A percentile compares a stretch with the other conserved stretches of the same genome.
Evolutionary conservation across 495 filamentous ascomycete species (phyloP).

Genomic region (Xanthoparmelia taractica): DNA sequence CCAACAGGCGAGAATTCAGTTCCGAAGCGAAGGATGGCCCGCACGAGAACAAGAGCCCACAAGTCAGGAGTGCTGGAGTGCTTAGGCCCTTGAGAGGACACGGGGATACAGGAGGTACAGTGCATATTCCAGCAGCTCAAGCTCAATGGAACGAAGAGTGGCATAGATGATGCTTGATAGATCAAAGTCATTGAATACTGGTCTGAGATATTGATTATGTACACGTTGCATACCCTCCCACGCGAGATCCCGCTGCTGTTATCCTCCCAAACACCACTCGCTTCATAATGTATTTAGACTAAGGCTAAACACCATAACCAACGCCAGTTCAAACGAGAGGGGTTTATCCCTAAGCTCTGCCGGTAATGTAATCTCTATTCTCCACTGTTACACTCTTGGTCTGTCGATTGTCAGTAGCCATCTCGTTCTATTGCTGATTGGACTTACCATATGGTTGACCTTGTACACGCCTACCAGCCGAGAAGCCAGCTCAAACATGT

Average conservation of each 20-base stretch:
- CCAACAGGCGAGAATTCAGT: not conserved
- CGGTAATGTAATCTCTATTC: slow-evolving; percentile 71
- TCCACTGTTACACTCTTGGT: slow-evolving; percentile 96
- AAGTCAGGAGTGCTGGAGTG: not conserved
- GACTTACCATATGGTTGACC: slow-evolving; percentile 88
- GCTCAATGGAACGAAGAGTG: not conserved
- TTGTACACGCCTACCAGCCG: slow-evolving; percentile 95
- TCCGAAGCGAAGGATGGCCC: not conserved
- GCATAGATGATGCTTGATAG: not conserved
- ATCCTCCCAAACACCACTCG: not conserved
- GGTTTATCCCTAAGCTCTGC: slow-evolving; percentile 25
- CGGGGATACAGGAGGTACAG: not conserved
- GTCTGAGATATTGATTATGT: not conserved
- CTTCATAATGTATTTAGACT: not conserved
- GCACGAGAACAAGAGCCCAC: slow-evolving; percentile 1
- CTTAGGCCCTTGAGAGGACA: not conserved
- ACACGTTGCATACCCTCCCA: not conserved
- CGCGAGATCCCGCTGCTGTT: not conserved
- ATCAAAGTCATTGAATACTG: not conserved
- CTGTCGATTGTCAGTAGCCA: slow-evolving; percentile 25
- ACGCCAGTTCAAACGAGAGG: not conserved
- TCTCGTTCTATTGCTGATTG: not conserved
- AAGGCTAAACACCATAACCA: not conserved
- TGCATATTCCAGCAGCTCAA: not conserved
- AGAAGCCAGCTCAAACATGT: slow-evolving; percentile 98